Conservation (phyloP, 2,329 filamentous ascomycete species). For the Fusarium sp. region DNA sequence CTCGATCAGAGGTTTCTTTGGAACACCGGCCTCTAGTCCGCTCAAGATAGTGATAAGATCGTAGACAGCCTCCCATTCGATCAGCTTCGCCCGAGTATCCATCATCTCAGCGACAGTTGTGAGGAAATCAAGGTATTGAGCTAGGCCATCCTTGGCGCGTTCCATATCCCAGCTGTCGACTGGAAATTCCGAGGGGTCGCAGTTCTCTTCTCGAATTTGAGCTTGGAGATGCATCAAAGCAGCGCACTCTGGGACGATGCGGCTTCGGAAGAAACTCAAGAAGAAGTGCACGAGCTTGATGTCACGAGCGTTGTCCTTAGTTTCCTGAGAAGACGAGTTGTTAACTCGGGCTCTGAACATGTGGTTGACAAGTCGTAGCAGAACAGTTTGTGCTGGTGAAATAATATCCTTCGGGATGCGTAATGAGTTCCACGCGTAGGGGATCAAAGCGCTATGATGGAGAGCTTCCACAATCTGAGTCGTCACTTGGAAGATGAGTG, state of each 20-base stretch:
- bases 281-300: slow-evolving; percentile 84
- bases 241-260: slow-evolving; percentile 93
- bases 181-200: slow-evolving; percentile 87
- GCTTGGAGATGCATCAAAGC: slow-evolving; percentile 95
- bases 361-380: slow-evolving; percentile 89
- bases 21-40: slow-evolving; percentile 87
- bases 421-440: slow-evolving; percentile 92
- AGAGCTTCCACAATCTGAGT: slow-evolving; percentile 95
- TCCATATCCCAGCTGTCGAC: slow-evolving; percentile 99
- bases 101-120: slow-evolving; percentile 88
- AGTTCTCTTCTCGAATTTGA: slow-evolving; percentile 82
- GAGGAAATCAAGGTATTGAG: slow-evolving; percentile 94
- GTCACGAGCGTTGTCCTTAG: slow-evolving; percentile 67
- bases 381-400: slow-evolving; percentile 91
- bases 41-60: slow-evolving; percentile 89
- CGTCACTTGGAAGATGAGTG: slow-evolving; percentile 96
- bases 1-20: slow-evolving; percentile 78
- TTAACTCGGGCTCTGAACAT: slow-evolving; percentile 76
- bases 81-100: slow-evolving; percentile 84
- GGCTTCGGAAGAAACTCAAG: slow-evolving; percentile 90
- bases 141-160: slow-evolving; percentile 92
- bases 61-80: slow-evolving; percentile 91
- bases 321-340: slow-evolving; percentile 59
- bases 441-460: slow-evolving; percentile 87
- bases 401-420: slow-evolving; percentile 96